Percentiles rank a stretch among this genome's conserved stretches.
phyloP scores from a whole-genome alignment of 2,329 filamentous ascomycete genomes.

The Neocucurbitaria cava region DNA sequence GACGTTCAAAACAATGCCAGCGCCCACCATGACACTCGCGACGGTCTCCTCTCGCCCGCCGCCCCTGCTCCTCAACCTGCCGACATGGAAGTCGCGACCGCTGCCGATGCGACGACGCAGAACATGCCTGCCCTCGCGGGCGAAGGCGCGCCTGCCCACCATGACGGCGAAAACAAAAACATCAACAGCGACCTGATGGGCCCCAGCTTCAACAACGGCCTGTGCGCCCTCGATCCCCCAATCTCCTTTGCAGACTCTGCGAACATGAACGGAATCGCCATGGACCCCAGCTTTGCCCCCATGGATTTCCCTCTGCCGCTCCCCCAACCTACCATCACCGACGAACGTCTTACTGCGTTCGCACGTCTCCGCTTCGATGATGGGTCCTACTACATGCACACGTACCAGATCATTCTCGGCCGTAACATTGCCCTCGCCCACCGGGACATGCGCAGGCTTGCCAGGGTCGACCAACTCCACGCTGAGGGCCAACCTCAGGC shows the following conservation, averaged over 20 bases:
- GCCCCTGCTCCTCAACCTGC: conserved; percentile 21
- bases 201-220: conserved; percentile 9
- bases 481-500: conserved; percentile 33
- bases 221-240: conserved; percentile 29
- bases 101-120: conserved; percentile 25
- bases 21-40: conserved; percentile 33
- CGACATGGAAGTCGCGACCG: conserved; percentile 40
- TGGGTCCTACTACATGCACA: conserved; percentile 80
- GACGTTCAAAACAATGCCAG: conserved; percentile 27
- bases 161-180: not conserved
- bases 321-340: conserved; percentile 17
- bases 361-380: conserved; percentile 76
- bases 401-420: conserved; percentile 74
- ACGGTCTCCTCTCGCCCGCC: conserved; percentile 21
- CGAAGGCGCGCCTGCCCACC: conserved; percentile 5
- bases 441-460: conserved; percentile 61
- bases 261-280: conserved; percentile 16
- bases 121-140: conserved; percentile 21
- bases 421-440: conserved; percentile 64
- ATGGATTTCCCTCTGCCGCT: conserved; percentile 19
- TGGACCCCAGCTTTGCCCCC: conserved; percentile 14
- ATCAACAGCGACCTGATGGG: conserved; percentile 1
- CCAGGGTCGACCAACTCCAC: conserved; percentile 34
- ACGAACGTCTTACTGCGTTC: conserved; percentile 62
- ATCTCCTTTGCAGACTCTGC: conserved; percentile 26